These are phyloP conservation scores for Blastobotrys malaysiensis DNA, from an alignment of 1,139 yeast species.

Conservation along the genomic window DNA sequence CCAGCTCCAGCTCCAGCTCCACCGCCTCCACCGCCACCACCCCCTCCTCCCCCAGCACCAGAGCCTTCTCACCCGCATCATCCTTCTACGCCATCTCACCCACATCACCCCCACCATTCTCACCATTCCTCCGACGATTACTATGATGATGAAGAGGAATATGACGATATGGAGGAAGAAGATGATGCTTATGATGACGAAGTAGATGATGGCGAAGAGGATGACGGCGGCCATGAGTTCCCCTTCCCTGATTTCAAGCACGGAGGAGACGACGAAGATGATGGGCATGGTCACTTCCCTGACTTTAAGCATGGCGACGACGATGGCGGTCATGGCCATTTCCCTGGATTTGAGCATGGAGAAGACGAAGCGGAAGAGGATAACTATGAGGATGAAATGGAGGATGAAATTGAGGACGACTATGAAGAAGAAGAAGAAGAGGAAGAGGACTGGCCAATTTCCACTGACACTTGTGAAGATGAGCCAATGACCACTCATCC, in stretches of 20 bases:
- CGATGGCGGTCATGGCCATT: not conserved
- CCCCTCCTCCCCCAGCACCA: not conserved
- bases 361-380: too few species aligned
- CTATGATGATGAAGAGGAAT: constrained; percentile 1
- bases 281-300: not conserved
- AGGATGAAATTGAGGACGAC: constrained; percentile 5
- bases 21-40: not conserved
- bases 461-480: not conserved
- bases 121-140: constrained; percentile 2
- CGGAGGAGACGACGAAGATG: not conserved
- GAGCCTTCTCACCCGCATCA: not conserved
- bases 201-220: constrained; percentile 6
- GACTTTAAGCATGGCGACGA: not conserved
- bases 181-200: constrained; percentile 4
- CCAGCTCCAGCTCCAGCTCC: not conserved
- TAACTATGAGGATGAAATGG: not conserved
- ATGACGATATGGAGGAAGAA: constrained; percentile 2
- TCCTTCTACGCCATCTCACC: not conserved
- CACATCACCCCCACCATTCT: not conserved
- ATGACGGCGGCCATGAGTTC: constrained; percentile 2
- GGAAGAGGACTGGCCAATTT: not conserved
- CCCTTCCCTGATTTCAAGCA: not conserved
- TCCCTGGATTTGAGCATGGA: not conserved
- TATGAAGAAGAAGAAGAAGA: constrained; percentile 1
- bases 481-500: not conserved